Evolutionary conservation across 2,329 filamentous ascomycete genomes (phyloP).

Genomic region (Cytospora schulzeri): DNA sequence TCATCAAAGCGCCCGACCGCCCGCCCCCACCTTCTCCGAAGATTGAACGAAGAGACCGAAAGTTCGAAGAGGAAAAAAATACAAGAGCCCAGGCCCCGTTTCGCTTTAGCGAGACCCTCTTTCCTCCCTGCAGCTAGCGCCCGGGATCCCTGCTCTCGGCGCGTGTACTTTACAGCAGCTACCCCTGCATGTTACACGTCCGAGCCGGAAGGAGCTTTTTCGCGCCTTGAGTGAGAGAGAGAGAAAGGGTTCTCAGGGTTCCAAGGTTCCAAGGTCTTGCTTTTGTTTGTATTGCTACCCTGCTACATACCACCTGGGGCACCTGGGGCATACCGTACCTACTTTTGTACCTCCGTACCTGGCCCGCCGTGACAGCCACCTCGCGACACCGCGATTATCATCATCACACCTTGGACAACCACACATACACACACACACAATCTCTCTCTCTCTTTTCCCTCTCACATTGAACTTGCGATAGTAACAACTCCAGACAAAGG

Average conservation of each 20-base stretch:
- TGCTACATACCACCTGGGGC: too few relatives aligned
- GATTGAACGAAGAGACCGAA: neutral
- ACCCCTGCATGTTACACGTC: conserved; percentile 3
- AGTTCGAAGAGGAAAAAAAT: neutral
- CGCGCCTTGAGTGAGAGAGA: neutral
- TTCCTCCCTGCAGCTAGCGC: neutral
- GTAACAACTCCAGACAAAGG: neutral
- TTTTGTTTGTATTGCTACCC: neutral
- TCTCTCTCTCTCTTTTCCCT: neutral
- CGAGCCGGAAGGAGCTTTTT: neutral
- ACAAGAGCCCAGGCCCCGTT: neutral
- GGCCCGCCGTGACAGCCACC: neutral
- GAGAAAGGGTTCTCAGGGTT: too few relatives aligned
- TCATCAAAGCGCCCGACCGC: neutral
- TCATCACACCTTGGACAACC: neutral
- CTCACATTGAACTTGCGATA: neutral
- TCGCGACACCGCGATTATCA: neutral
- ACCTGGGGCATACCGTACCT: too few relatives aligned
- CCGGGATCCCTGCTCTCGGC: neutral
- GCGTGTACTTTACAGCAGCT: neutral
- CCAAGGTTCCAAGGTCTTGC: neutral
- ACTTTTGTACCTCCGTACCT: neutral
- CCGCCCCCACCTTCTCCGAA: neutral
- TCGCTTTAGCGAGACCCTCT: neutral
- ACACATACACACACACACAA: neutral